Percentiles rank a stretch among this genome's conserved stretches.
These are phyloP conservation scores for Sugiyamaella valdiviana DNA, from an alignment of 805 yeast genomes.

Conservation along the genomic window DNA sequence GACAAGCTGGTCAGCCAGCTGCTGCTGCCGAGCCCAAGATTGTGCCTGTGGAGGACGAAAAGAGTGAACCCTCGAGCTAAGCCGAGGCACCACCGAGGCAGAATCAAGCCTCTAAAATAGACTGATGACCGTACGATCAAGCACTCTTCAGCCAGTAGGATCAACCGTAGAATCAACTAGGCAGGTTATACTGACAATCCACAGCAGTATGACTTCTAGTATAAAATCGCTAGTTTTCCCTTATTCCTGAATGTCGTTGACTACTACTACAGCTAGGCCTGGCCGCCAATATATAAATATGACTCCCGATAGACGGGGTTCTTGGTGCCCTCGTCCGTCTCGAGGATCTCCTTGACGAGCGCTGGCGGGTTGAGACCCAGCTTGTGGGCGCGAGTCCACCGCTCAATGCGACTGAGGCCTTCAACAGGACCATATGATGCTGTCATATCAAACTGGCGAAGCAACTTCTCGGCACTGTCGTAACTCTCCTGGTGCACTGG, in stretches of 20 bases:
- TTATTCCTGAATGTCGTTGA: too few species aligned
- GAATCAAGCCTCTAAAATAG: too few species aligned
- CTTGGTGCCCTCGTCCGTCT: conserved; percentile 20
- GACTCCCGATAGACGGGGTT: conserved; percentile 19
- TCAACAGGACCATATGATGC: conserved; percentile 35
- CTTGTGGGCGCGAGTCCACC: conserved; percentile 35
- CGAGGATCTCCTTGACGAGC: conserved; percentile 28
- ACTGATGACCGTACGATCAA: too few species aligned
- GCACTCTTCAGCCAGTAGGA: too few species aligned
- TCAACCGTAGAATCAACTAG: too few species aligned
- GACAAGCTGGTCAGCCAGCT: background rate
- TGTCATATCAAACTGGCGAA: conserved; percentile 32
- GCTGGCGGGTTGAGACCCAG: conserved; percentile 35
- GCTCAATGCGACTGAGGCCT: conserved; percentile 34
- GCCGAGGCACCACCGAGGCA: too few species aligned
- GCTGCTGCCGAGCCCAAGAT: conserved; percentile 1
- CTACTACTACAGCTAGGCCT: too few species aligned
- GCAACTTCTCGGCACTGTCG: conserved; percentile 27
- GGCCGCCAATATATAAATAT: conserved; percentile 13
- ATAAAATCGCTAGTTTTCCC: too few species aligned
- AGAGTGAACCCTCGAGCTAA: too few species aligned
- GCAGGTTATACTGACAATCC: too few species aligned
- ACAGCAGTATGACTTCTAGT: too few species aligned
- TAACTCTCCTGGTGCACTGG: conserved; percentile 32
- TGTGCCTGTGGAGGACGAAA: background rate